phyloP scores from a whole-genome alignment of 2,329 filamentous ascomycete genomes.

The Emmonsiellopsis sp. region DNA sequence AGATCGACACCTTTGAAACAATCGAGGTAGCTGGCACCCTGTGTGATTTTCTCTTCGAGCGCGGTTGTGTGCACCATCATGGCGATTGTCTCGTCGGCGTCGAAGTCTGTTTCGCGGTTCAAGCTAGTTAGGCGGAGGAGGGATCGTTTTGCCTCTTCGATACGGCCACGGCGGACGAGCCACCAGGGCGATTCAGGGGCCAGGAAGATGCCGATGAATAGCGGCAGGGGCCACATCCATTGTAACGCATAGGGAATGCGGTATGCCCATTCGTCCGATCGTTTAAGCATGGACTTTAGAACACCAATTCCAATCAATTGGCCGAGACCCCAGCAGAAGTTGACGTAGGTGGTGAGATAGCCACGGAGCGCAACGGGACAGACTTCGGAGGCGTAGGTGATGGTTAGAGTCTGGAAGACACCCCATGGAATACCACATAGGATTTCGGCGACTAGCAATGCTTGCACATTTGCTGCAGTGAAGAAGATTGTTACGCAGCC shows the following conservation, averaged over 20 bases:
- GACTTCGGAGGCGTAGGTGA: conserved; percentile 41
- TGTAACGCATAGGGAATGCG: conserved; percentile 44
- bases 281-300: conserved; percentile 39
- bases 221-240: conserved; percentile 46
- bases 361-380: conserved; percentile 37
- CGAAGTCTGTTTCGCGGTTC: conserved; percentile 56
- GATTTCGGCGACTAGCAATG: conserved; percentile 43
- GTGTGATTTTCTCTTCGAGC: conserved; percentile 65
- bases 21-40: conserved; percentile 66
- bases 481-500: conserved; percentile 45
- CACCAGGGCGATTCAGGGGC: conserved; percentile 46
- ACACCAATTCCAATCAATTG: conserved; percentile 45
- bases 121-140: conserved; percentile 38
- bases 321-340: conserved; percentile 40
- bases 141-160: conserved; percentile 39
- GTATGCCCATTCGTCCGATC: conserved; percentile 43
- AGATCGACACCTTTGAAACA: conserved; percentile 75
- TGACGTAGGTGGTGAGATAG: conserved; percentile 40
- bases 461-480: conserved; percentile 39
- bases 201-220: conserved; percentile 38
- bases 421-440: conserved; percentile 45
- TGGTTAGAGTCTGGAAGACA: conserved; percentile 42
- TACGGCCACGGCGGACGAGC: conserved; percentile 39
- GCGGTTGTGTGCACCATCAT: conserved; percentile 91
- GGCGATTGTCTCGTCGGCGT: conserved; percentile 73